phyloP scores from a whole-genome alignment of 192 early-diverging fungal genomes.

The Coemansia sp. region DNA sequence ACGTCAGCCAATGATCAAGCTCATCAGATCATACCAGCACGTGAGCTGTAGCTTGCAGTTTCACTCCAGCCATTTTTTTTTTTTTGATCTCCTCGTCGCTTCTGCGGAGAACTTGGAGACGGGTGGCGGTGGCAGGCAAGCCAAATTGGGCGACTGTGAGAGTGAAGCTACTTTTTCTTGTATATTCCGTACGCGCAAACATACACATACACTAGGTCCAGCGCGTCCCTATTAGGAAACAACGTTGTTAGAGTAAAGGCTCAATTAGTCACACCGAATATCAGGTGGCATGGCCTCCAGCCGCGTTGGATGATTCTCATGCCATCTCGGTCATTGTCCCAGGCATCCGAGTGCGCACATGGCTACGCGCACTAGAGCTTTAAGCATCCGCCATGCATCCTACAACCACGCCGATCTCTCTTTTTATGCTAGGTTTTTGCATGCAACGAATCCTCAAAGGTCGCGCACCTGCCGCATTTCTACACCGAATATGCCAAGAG shows the following conservation, averaged over 20 bases:
- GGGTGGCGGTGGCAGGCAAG: not conserved
- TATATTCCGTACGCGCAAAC: not conserved
- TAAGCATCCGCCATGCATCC: constrained; percentile 13
- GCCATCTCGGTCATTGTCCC: not conserved
- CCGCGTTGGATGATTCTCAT: not conserved
- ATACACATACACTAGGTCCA: not conserved
- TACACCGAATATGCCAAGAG: not conserved
- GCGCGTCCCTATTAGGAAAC: not conserved
- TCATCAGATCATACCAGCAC: not conserved
- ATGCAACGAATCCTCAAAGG: not conserved
- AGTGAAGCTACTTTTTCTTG: not conserved
- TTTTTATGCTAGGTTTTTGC: not conserved
- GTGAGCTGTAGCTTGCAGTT: not conserved
- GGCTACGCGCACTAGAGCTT: constrained; percentile 7
- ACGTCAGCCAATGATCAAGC: not conserved
- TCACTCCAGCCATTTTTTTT: not conserved
- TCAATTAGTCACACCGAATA: not conserved
- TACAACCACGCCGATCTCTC: constrained; percentile 1
- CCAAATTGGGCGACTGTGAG: not conserved
- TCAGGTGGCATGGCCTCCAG: constrained; percentile 4
- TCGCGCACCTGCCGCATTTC: not conserved
- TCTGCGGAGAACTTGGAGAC: not conserved
- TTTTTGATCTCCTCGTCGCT: not conserved
- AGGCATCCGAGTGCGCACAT: not conserved
- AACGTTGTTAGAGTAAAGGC: not conserved